Evolutionary conservation across 768 basidiomycete species (phyloP), one percentile per base, ranked within the genome.

Genomic region (Tricholoma hemisulphureum): DNA sequence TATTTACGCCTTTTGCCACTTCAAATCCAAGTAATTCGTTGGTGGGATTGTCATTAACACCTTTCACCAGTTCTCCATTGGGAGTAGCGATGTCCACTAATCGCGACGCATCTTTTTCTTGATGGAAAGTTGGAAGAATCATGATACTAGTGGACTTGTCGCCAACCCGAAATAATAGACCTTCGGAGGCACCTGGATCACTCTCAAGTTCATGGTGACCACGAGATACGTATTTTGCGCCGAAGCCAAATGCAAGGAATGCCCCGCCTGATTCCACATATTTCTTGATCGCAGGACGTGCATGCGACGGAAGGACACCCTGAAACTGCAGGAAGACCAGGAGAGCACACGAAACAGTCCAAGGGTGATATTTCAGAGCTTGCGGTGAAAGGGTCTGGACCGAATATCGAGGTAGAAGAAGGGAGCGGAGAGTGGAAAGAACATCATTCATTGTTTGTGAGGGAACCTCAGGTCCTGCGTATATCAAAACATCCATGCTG

Each of bases 351-450:
- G 81, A 79, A 6, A 75, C 66, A 34, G 82, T 70, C 95, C 95
- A 98, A 18, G 95, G 94, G 45, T 88, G 87, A 0, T 79, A 74
- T 1, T 77, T 72, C 5, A 98, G 73, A 2, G 81, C 69, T 37
- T 82, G 73, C 10, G 80, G 77, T 0, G 84, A 75, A 51, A 94
- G 78, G 14, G 83, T 70, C 58, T 92, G 91, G 41, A 96, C 85
- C 11, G 90, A 84, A 69, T 95, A 95, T 68, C 87, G 80, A 0
- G 92, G 87, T 13, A 79, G 66, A 18, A 96, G 83, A 26, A 89
- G 64, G 2, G 78, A 67, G 28, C 80, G 77, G 16, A 94, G 80
- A 1, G 74, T 69, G 4, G 74, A 58, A 23, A 84, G 61, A 6
- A 82, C 69, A 61, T 80, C 67, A 54, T 74, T 63, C 37, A 82